Evolutionary conservation across 148 eudicot species (phyloP), one percentile per base, ranked within the genome.

Genomic region (Vaccinium vitisidaea): DNA sequence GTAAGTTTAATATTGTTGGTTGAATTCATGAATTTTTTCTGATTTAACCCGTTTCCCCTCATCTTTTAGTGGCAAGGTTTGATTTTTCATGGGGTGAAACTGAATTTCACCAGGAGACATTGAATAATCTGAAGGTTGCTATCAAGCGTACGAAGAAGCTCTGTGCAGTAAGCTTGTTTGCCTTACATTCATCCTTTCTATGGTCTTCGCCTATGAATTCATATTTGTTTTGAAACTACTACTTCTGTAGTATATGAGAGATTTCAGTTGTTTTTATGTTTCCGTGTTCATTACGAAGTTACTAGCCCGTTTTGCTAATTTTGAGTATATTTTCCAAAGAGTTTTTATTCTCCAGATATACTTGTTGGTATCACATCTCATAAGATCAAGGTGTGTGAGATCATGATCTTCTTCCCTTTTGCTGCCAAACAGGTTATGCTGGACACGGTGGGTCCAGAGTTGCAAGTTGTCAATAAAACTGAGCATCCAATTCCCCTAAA

Each of bases 361-460:
- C 3, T n/a, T n/a, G 48, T 12, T 52, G 75, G 81, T 30, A 18
- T 63, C 63, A 69, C 43, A 55, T 39, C 19, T 27, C 6, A 32
- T 55, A 16, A 69, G 39, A 69, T 30, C 16, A 69, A 69, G 74
- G 74, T 30, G 39, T 69, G 19, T 6, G 16, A 69, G 74, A 27
- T 79, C 54, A 49, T 61, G 53, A 69, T 23, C 71, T 48, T 55
- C 48, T 61, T 67, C 23, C 25, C 63, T 52, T 71, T 18, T 53
- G 25, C 48, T 65, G 13, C 43, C 36, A 27, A 27, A 18, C 91
- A 93, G 96, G 96, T 93, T 14, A 93, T 93, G 96, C 88, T 93
- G 13, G 96, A 93, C 67, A 92, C 96, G 4, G 92, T 90, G 77
- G 96, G 96, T 32, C 88, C 94, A 50, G 96, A 93, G 90, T 81